Evolutionary conservation across 805 yeast species (phyloP), one percentile per base, ranked within the genome.

Genomic region (Pachysolen tannophilus): DNA sequence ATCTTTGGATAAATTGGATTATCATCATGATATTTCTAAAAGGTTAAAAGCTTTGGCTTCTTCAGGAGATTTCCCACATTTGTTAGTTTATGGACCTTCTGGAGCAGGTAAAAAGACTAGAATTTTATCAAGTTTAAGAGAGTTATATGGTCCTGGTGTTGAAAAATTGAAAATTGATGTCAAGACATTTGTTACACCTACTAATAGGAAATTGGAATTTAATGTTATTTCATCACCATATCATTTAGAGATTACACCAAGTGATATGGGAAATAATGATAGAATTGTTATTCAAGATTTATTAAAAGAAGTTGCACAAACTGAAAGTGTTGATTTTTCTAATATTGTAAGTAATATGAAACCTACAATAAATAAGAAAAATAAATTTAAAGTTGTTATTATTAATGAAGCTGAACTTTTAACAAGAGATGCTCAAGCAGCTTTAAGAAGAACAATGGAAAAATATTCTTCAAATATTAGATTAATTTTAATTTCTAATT

Each of bases 31-130:
- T 4, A 71, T 88, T 20, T 75, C 95, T 1, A 55, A 63, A 25
- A 72, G 81, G 39, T 62, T 92, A 24, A 57, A 62, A 30, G 76
- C 92, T 2, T 58, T 81, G 27, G 73, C 81, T 0, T 55, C 70
- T 0, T 71, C 84, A 2, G 88, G 87, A 0, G 97, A 92, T 55
- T 79, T 92, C 50, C 99, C 99, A 2, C 98, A 92, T 61, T 58
- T 92, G 31, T 62, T 92, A 19, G 73, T 92, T 3, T 90, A 90
- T 53, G 99, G 99, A 0, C 97, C 98, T 1, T 77, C 87, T 25
- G 99, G 99, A 4, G 85, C 94, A 11, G 99, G 99, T 39, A 92
- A 92, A 55, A 94, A 92, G 63, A 92, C 98, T 8, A 72, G 98
- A 44, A 82, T 87, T 6, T 69, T 86, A 56, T 77, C 94, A 6